phyloP scores from a whole-genome alignment of 2,329 filamentous ascomycete genomes.

The Stagonosporopsis vannaccii region DNA sequence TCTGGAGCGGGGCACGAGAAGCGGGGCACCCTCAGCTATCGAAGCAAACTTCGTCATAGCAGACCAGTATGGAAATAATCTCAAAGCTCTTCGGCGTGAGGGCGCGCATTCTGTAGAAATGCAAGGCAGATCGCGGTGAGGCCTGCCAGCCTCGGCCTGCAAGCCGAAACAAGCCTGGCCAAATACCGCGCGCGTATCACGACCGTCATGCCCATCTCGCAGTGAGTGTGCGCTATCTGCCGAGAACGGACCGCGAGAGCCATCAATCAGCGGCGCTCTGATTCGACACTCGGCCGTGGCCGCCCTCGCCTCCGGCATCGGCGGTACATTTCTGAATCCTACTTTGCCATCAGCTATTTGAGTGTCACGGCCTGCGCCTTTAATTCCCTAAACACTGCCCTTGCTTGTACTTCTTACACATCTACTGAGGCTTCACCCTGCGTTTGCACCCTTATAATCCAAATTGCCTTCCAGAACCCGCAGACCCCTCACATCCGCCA shows the following conservation, averaged over 20 bases:
- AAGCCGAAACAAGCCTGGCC: neutral
- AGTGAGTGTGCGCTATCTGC: slow-evolving; percentile 6
- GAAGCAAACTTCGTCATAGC: slow-evolving; percentile 26
- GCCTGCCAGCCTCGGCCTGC: slow-evolving; percentile 8
- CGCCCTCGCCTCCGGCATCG: slow-evolving; percentile 41
- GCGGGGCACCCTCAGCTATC: slow-evolving; percentile 23
- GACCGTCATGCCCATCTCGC: slow-evolving; percentile 4
- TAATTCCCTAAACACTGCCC: slow-evolving; percentile 20
- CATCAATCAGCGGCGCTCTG: slow-evolving; percentile 29
- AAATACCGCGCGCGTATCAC: slow-evolving; percentile 4
- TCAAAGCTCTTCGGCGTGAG: slow-evolving; percentile 2
- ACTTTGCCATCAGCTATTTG: slow-evolving; percentile 36
- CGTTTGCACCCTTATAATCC: slow-evolving; percentile 3
- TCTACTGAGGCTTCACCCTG: slow-evolving; percentile 5
- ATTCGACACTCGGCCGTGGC: slow-evolving; percentile 30
- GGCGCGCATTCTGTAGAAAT: neutral
- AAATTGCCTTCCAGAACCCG: slow-evolving; percentile 6
- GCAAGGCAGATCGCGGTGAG: slow-evolving; percentile 12
- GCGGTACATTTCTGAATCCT: slow-evolving; percentile 35
- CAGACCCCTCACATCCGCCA: slow-evolving; percentile 55
- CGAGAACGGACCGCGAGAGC: slow-evolving; percentile 14
- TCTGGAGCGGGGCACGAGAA: neutral
- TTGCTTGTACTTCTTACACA: slow-evolving; percentile 11
- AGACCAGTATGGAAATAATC: slow-evolving; percentile 1
- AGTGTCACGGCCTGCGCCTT: slow-evolving; percentile 36